These are phyloP conservation scores for Powellomyces hirtus DNA, from an alignment of 192 early-diverging fungal genomes.

Conservation along the genomic window DNA sequence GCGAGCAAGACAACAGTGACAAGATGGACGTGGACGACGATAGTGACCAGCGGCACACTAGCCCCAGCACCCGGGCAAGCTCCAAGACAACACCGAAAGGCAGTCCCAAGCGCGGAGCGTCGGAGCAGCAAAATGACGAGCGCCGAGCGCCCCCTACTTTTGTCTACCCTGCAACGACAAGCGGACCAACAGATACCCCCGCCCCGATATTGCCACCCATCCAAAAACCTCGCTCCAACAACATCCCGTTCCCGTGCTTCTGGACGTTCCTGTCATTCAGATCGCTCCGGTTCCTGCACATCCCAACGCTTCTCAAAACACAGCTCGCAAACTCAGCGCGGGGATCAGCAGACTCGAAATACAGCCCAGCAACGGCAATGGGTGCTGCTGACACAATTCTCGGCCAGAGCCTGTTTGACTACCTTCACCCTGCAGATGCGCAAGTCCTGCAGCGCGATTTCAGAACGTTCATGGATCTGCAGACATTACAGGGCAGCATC, in stretches of 20 bases:
- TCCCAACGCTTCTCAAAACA: neutral
- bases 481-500: slow-evolving; percentile 19
- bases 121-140: too few relatives aligned
- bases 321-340: neutral
- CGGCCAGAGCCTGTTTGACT: slow-evolving; percentile 13
- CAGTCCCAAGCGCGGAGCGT: too few relatives aligned
- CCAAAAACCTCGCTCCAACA: neutral
- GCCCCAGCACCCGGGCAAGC: too few relatives aligned
- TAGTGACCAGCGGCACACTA: too few relatives aligned
- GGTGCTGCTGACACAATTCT: neutral
- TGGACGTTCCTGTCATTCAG: slow-evolving; percentile 11
- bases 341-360: neutral
- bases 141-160: too few relatives aligned
- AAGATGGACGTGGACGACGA: too few relatives aligned
- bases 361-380: too few relatives aligned
- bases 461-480: slow-evolving; percentile 13
- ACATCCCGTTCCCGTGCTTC: slow-evolving; percentile 7
- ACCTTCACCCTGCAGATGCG: slow-evolving; percentile 12
- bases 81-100: too few relatives aligned
- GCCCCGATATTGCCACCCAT: neutral
- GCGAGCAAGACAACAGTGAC: too few relatives aligned
- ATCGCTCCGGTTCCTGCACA: slow-evolving; percentile 13
- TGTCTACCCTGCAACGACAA: too few relatives aligned
- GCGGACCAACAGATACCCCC: too few relatives aligned
- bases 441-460: neutral